These are phyloP conservation scores for Trichoderma afroharzianum DNA, from an alignment of 2,329 filamentous ascomycete genomes.

Conservation along the genomic window DNA sequence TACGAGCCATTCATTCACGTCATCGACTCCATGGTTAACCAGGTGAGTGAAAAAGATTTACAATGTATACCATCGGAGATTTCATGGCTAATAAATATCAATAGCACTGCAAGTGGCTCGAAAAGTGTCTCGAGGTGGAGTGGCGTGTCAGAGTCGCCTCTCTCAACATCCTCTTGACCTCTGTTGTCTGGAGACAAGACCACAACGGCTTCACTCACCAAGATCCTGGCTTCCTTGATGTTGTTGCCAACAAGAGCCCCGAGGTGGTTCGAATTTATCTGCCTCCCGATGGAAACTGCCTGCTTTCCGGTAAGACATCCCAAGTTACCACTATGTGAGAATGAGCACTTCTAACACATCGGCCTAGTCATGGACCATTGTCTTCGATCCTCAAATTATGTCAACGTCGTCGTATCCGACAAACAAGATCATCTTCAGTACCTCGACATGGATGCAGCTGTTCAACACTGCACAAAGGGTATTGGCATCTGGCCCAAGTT, in stretches of 20 bases:
- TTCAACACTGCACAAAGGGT: constrained; percentile 75
- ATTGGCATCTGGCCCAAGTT: constrained; percentile 76
- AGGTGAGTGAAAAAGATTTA: constrained; percentile 38
- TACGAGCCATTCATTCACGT: constrained; percentile 83
- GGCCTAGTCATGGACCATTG: constrained; percentile 66
- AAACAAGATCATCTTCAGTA: constrained; percentile 78
- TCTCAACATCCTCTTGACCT: constrained; percentile 74
- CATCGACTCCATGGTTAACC: constrained; percentile 82
- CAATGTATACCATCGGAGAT: not conserved
- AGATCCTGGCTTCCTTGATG: constrained; percentile 75
- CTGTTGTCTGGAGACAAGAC: constrained; percentile 77
- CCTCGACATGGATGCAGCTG: constrained; percentile 67
- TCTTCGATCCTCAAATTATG: constrained; percentile 69
- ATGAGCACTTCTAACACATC: not conserved
- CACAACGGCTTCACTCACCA: constrained; percentile 84
- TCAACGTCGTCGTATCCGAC: constrained; percentile 76
- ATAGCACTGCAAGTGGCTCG: constrained; percentile 79
- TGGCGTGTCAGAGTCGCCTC: constrained; percentile 72
- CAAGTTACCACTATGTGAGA: accelerated
- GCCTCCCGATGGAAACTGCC: constrained; percentile 73
- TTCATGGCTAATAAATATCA: constrained; percentile 4
- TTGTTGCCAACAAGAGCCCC: constrained; percentile 75
- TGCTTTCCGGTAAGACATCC: constrained; percentile 53
- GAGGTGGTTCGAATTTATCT: constrained; percentile 79
- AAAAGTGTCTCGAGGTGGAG: constrained; percentile 75